Base-by-base conservation (phyloP, 148 eudicot species). In the Chenopodium album region DNA sequence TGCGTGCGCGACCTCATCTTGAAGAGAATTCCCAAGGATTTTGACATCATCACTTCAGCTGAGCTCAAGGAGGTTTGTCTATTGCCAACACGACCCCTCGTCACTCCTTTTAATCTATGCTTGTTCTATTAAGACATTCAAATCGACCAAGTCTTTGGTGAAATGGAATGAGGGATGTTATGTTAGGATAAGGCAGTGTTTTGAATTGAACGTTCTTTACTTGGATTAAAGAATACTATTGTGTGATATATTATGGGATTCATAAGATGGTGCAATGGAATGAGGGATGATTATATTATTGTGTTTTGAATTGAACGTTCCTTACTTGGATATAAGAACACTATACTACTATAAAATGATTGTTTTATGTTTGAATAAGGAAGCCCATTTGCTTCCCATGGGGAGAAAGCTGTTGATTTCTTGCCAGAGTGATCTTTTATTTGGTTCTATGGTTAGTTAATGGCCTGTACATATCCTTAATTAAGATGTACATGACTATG, bases 1-100 rank as follows among this genome's bases (percentile, higher is more conserved):
- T 84, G 83, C 44, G 86, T 84, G 19, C 77, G 86, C 1, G 86
- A 84, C 34, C 86, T 84, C 80, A 84, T 84, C 34, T 76, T 84
- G 60, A 80, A 84, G 44, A 65, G 83, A 68, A 71, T 80, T 48
- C 86, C 86, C 26, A 84, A 84, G 32, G 86, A 84, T 71, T 84
- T 84, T 63, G 86, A 84, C 46, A 59, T 84, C 69, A 76, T 84
- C 44, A 84, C 86, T 76, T 70, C 86, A 6, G 83, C 86, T 12
- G 67, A 76, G 32, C 80, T 84, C 9, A 76, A 84, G 60, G 73
- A 84, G 80, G 86, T 84, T 54, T n/a, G 74, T 78, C 16, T 37
- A 37, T 29, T 23, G 52, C n/a, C 63, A 50, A 52, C 11, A 37
- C 0, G 22, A 31, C 31, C 20, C 32, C 8, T 19, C 16, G 44